Evolutionary conservation across 768 basidiomycete species (phyloP), one percentile per base, ranked within the genome.

Genomic region (Psilocybe subaeruginosa): DNA sequence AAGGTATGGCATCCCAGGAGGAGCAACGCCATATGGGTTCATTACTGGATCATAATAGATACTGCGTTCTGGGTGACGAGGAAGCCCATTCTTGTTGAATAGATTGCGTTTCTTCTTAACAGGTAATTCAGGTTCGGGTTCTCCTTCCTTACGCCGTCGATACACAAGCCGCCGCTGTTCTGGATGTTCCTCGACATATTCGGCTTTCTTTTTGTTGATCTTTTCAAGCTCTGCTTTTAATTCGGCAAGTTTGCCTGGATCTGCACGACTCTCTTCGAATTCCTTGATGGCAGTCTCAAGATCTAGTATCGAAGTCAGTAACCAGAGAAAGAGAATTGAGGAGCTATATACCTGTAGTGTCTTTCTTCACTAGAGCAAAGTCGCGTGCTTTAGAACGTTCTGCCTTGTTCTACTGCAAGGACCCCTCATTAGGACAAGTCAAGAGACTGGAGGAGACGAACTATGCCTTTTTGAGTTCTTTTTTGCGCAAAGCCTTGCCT

Each of bases 1-100:
- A 59, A 85, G 77, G 74, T 97, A 98, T n/a, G 93, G 94, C 95
- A 97, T 93, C 6, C 97, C 97, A 11, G 96, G 97, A 45, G 96
- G 96, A 17, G 96, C 88, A 16, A 95, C 92, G 30, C 95, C 96
- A 70, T 82, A 95, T 23, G 95, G 94, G 71, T 99, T 99, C 85
- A 96, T 89, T 45, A 95, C 84, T 30, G 92, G 85, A 68, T 99
- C 92, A 76, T 95, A 98, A 73, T 97, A 98, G 37, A 96, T 80
- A 74, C 92, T 94, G 65, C 93, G 82, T 70, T 93, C 93, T n/a
- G 95, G 95, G 76, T 95, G 92, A 56, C 90, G 81, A 63, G 94
- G 90, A 43, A 93, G 82, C 9, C 95, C 95, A 68, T 90, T 85
- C 73, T 91, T 90, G 68, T 91, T 85, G 77, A 95, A 95, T 37